These are phyloP conservation scores for Metarhizium robertsii DNA, from an alignment of 2,329 filamentous ascomycete genomes.

Conservation along the genomic window DNA sequence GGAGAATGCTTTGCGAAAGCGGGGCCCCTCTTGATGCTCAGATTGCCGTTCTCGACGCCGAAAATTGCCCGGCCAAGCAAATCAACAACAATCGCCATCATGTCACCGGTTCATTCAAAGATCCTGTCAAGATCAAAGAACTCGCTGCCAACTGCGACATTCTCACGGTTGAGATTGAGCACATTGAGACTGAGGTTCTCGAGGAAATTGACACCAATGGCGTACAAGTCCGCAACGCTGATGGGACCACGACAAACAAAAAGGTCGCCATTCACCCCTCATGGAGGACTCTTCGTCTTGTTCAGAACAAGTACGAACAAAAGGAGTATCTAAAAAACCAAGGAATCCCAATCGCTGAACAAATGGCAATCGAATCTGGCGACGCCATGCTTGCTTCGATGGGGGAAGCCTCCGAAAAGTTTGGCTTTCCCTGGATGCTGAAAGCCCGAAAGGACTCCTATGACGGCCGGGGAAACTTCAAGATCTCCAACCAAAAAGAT, in stretches of 20 bases:
- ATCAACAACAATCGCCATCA: conserved; percentile 67
- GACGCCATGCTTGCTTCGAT: conserved; percentile 52
- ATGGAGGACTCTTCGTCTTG: conserved; percentile 76
- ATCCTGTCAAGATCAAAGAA: conserved; percentile 66
- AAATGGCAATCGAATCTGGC: conserved; percentile 50
- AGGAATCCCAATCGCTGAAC: conserved; percentile 64
- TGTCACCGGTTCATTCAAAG: conserved; percentile 80
- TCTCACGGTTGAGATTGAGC: conserved; percentile 90
- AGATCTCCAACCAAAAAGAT: conserved; percentile 34
- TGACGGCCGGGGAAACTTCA: conserved; percentile 69
- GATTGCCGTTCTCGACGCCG: conserved; percentile 69
- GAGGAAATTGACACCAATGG: conserved; percentile 67
- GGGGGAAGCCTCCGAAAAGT: conserved; percentile 48
- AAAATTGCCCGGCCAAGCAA: conserved; percentile 73
- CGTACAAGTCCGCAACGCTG: conserved; percentile 36
- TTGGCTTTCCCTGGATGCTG: conserved; percentile 84
- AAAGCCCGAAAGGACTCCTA: conserved; percentile 88
- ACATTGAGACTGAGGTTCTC: conserved; percentile 81
- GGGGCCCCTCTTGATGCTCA: conserved; percentile 65
- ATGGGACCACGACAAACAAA: conserved; percentile 19
- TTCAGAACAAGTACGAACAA: conserved; percentile 90
- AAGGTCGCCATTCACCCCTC: conserved; percentile 64
- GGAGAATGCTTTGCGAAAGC: conserved; percentile 89
- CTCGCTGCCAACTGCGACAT: conserved; percentile 72
- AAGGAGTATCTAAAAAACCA: conserved; percentile 67